Conservation (phyloP, 495 filamentous ascomycete species). For the Evansstolkia leycettana region DNA sequence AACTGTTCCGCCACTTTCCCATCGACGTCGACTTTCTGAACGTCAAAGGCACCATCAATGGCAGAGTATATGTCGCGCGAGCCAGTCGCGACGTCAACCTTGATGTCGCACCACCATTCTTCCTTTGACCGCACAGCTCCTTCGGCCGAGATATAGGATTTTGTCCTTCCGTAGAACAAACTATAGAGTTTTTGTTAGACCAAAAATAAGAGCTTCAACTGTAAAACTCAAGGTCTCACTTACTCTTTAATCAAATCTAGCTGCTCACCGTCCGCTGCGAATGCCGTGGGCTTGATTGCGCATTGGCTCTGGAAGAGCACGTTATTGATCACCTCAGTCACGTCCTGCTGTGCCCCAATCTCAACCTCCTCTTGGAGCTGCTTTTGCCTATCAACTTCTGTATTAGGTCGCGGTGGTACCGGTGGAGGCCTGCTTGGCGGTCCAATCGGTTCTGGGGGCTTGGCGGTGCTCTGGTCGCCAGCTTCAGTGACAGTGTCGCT, state of each 20-base stretch:
- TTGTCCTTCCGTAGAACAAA: slow-evolving; percentile 47
- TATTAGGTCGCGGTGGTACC: slow-evolving; percentile 33
- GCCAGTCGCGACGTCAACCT: slow-evolving; percentile 49
- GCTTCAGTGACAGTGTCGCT: slow-evolving; percentile 6
- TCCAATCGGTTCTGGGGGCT: slow-evolving; percentile 8
- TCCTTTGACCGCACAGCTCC: slow-evolving; percentile 35
- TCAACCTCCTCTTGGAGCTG: slow-evolving; percentile 43
- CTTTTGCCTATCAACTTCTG: slow-evolving; percentile 22
- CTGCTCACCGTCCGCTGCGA: slow-evolving; percentile 59
- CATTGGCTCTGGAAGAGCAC: slow-evolving; percentile 81
- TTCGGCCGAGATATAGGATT: slow-evolving; percentile 37
- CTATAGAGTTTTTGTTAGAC: slow-evolving; percentile 19
- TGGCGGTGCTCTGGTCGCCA: slow-evolving; percentile 1
- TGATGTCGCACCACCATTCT: slow-evolving; percentile 49
- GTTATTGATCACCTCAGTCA: slow-evolving; percentile 88
- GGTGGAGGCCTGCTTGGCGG: slow-evolving; percentile 26
- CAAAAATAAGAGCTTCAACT: neutral
- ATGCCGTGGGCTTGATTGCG: slow-evolving; percentile 56
- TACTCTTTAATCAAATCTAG: slow-evolving; percentile 62
- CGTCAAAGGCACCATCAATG: slow-evolving; percentile 72
- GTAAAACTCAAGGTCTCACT: slow-evolving; percentile 9
- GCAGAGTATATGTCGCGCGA: slow-evolving; percentile 66
- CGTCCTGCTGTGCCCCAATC: slow-evolving; percentile 70
- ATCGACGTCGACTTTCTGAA: slow-evolving; percentile 57
- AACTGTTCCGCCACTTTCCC: slow-evolving; percentile 52